A percentile compares a stretch with the other conserved stretches of the same genome.
These are phyloP conservation scores for Eudorina sp. DNA, from an alignment of 139 green algal genomes.

Conservation along the genomic window DNA sequence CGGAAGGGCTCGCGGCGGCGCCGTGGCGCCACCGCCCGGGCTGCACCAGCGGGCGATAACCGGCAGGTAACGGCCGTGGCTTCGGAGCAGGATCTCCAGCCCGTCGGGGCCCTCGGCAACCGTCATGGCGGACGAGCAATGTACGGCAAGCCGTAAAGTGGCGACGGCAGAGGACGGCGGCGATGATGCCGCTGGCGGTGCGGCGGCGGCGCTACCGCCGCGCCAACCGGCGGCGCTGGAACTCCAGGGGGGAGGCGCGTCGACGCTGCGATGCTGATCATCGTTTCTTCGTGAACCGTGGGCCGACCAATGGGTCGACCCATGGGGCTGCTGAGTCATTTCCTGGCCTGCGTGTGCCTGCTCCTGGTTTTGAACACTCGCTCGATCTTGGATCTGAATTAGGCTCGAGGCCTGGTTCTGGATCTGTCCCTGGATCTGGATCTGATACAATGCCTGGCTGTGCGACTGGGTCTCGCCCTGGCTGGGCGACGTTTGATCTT, in stretches of 20 bases:
- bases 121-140: neutral
- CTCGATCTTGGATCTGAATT: too few relatives aligned
- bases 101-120: neutral
- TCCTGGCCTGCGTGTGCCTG: too few relatives aligned
- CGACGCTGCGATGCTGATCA: neutral
- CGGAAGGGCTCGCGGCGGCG: too few relatives aligned
- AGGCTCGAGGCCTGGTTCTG: too few relatives aligned
- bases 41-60: neutral
- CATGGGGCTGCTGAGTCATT: too few relatives aligned
- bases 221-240: neutral
- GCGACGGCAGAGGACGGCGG: neutral
- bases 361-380: too few relatives aligned
- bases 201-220: neutral
- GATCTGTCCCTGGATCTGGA: too few relatives aligned
- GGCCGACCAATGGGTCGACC: too few relatives aligned
- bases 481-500: too few relatives aligned
- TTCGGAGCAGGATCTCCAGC: conserved; percentile 22
- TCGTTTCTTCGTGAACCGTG: too few relatives aligned
- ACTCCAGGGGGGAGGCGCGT: neutral
- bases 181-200: neutral
- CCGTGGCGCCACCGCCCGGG: neutral
- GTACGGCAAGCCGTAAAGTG: neutral
- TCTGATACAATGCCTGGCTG: too few relatives aligned
- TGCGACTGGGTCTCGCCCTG: too few relatives aligned
- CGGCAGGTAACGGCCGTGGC: neutral